Evolutionary conservation across 1,284 basidiomycete genomes (phyloP), one percentile per base, ranked within the genome.

Genomic region (Coniophora puteana): DNA sequence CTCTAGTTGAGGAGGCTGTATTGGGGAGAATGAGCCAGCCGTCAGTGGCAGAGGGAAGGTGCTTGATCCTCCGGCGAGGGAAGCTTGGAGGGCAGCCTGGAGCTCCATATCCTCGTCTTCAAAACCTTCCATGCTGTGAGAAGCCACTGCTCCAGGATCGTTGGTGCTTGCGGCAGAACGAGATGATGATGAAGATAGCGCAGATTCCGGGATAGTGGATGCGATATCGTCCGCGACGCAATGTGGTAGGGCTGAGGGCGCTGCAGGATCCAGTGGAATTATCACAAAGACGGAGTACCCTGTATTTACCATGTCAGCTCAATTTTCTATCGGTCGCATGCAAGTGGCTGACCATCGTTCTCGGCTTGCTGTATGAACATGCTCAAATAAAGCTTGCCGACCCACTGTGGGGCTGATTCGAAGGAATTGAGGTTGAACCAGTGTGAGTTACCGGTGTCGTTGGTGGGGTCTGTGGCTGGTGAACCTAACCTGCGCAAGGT

Each of bases 371-470:
- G 80, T 28, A 97, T 67, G 32, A 91, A 80, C 80, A 95, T 85
- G 40, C 81, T 80, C 3, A 97, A 77, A 62, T 92, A 93, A 1
- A 81, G 78, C 47, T 80, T 83, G 18, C 86, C 77, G 32, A 97
- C 77, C 87, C 90, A 92, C 61, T 90, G 80, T 5, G 93, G 91
- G 10, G 65, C 55, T 17, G 69, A 49, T 13, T 83, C 69, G 55
- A 78, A 86, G 8, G 90, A 93, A 59, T 96, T 91, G 18, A 97
- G 72, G 62, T 95, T 93, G 68, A 91, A 96, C 90, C 92, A 96
- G 55, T 84, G 82, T 3, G 79, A 77, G 27, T 71, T 62, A 12
- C 69, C 82, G 33, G 62, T 66, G 55, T 80, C 74, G 13, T 50
- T 50, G 17, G 67, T 63, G 14, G 65, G 53, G 39, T 68, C 57